Evolutionary conservation across 2,329 filamentous ascomycete species (phyloP), one percentile per base, ranked within the genome.

Genomic region (Aspergillus terreus): DNA sequence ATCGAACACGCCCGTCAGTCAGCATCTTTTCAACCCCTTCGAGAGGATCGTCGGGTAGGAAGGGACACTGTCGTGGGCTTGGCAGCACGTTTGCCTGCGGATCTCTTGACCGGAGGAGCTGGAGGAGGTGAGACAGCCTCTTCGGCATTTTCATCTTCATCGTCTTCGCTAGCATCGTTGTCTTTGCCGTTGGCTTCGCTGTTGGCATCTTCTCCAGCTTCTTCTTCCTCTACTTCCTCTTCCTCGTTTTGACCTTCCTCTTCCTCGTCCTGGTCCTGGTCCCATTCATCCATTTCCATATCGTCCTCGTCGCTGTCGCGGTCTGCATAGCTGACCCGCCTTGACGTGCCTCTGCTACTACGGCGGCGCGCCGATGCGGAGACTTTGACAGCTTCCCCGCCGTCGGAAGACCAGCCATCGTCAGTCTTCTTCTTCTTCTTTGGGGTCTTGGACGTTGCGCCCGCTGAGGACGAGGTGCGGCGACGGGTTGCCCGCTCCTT

Each of bases 221-320:
- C 55, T 4, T 58, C 47, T 14, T 61, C 52, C 19, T 63, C 51
- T 23, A 49, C 52, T 2, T 55, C 45, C 6, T 51, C 45, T 23
- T 59, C 55, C 9, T 53, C 57, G 3, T 59, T 47, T 14, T 60
- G 51, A 15, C 63, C 61, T 41, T 58, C 62, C 2, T 65, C 62
- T 14, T 62, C 60, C 32, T 70, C 63, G 2, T 65, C 60, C 23
- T 66, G 57, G 11, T 62, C 56, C 53, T 69, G 54, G 32, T 71
- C 62, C 62, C 64, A 68, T 36, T 72, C 66, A 33, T 69, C 64
- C 63, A 76, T 72, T 47, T 76, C 72, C 38, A 65, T 58, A 45
- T 76, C 72, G 17, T 74, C 72, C 33, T 76, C 73, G 32, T 73
- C 72, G 41, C 71, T 76, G 52, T 73, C 71, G 17, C 67, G 70